Evolutionary conservation across 352 stramenopile genomes (phyloP).

Genomic region (Pythium chondricola): DNA sequence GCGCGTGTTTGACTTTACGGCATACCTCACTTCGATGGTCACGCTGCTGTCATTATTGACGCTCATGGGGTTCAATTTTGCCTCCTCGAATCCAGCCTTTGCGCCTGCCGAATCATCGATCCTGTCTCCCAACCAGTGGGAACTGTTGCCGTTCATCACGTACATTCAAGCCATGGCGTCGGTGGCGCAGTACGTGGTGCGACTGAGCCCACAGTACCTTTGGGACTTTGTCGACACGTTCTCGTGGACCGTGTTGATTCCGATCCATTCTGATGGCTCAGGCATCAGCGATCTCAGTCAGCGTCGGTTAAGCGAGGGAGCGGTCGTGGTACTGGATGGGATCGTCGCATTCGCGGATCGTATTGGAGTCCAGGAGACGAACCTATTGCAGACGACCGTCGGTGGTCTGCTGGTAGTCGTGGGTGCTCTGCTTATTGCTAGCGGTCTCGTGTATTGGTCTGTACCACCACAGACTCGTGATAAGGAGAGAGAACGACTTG

Average conservation of each 20-base stretch:
- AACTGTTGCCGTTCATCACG: constrained; percentile 19
- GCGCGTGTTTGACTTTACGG: no score
- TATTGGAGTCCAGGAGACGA: constrained; percentile 11
- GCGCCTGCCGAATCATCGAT: constrained; percentile 1
- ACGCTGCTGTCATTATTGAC: neutral
- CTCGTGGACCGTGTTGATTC: constrained; percentile 25
- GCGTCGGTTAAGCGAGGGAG: constrained; percentile 6
- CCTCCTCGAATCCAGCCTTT: constrained; percentile 1
- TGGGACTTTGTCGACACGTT: constrained; percentile 23
- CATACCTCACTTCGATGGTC: no score
- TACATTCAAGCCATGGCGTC: constrained; percentile 22
- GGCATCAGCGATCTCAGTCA: neutral
- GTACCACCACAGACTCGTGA: neutral
- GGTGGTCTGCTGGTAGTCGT: constrained; percentile 14
- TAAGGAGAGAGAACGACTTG: no score
- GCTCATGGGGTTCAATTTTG: constrained; percentile 11
- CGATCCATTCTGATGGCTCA: constrained; percentile 3
- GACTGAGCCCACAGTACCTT: constrained; percentile 9
- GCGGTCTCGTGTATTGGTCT: neutral
- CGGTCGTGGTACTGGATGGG: constrained; percentile 10
- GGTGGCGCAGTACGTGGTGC: constrained; percentile 2
- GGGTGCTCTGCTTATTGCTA: constrained; percentile 7
- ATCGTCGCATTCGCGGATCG: constrained; percentile 16
- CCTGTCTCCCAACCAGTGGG: constrained; percentile 20
- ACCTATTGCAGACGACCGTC: constrained; percentile 6